Conservation (phyloP, 768 basidiomycete genomes). For the Suillus sp. region DNA sequence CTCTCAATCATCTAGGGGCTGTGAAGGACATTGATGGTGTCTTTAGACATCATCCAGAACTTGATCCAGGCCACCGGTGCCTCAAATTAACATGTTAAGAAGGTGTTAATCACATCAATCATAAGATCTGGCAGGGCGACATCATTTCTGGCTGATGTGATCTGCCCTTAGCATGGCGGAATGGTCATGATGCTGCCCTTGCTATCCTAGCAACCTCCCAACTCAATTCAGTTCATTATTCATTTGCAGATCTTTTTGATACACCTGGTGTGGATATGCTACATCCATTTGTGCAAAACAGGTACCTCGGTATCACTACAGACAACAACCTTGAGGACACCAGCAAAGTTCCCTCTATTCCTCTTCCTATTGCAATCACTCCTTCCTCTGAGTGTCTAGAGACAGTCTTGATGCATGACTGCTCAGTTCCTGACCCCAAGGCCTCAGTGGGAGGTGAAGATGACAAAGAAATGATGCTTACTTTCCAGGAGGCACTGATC, state of each 20-base stretch:
- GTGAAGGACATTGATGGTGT: constrained; percentile 26
- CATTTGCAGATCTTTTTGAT: neutral
- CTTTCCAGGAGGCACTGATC: neutral
- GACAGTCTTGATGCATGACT: neutral
- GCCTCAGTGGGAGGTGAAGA: neutral
- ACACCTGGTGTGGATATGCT: neutral
- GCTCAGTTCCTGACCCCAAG: neutral
- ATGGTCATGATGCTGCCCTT: neutral
- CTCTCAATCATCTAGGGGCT: neutral
- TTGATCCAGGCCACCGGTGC: constrained; percentile 26
- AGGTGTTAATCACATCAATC: constrained; percentile 22
- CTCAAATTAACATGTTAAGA: constrained; percentile 15
- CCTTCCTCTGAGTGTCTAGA: neutral
- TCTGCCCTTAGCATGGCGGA: neutral
- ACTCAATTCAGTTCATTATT: neutral
- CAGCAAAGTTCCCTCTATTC: neutral
- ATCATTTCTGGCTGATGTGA: neutral
- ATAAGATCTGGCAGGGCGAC: constrained; percentile 2
- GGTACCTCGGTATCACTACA: neutral
- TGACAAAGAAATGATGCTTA: neutral
- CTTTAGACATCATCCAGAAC: constrained; percentile 24
- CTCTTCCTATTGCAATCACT: neutral
- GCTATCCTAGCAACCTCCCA: neutral
- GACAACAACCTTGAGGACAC: neutral
- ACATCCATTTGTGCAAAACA: neutral